A percentile compares a stretch with the other conserved stretches of the same genome.
Conservation (phyloP, 192 early-diverging fungal genomes). For the Backusella sp. region DNA sequence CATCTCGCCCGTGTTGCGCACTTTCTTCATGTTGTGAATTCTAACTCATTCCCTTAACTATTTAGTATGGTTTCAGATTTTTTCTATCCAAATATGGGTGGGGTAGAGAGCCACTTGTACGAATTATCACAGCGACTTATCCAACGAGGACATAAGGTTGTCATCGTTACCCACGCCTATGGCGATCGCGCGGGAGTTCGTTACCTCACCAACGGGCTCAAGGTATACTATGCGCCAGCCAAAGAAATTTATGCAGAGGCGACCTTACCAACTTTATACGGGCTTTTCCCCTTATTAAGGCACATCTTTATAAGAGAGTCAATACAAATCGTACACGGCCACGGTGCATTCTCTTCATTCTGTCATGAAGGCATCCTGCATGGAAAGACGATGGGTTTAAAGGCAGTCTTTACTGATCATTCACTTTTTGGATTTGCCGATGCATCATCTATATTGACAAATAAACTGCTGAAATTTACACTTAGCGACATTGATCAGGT, state of each 20-base stretch:
- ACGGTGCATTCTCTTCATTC: slow-evolving; percentile 91
- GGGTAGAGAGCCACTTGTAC: slow-evolving; percentile 93
- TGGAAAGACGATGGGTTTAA: slow-evolving; percentile 92
- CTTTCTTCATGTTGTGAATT: neutral
- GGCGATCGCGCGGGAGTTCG: slow-evolving; percentile 79
- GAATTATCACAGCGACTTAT: slow-evolving; percentile 88
- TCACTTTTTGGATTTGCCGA: slow-evolving; percentile 97
- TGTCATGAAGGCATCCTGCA: slow-evolving; percentile 96
- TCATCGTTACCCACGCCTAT: slow-evolving; percentile 94
- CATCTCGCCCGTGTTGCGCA: neutral
- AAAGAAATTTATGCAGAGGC: slow-evolving; percentile 85
- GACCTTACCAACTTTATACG: slow-evolving; percentile 86
- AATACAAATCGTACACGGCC: slow-evolving; percentile 95
- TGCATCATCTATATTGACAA: slow-evolving; percentile 86
- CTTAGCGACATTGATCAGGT: slow-evolving; percentile 96
- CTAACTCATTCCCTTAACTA: slow-evolving; percentile 1
- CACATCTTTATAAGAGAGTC: slow-evolving; percentile 88
- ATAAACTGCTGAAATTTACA: slow-evolving; percentile 97
- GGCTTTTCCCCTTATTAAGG: slow-evolving; percentile 90
- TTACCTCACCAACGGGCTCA: slow-evolving; percentile 88
- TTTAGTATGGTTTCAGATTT: slow-evolving; percentile 94
- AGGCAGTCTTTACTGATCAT: slow-evolving; percentile 95
- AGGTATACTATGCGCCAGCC: slow-evolving; percentile 93
- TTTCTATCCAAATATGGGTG: slow-evolving; percentile 96
- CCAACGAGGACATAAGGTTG: slow-evolving; percentile 90